Evolutionary conservation across 1,284 basidiomycete genomes (phyloP).

Genomic region (Puccinia coronata): DNA sequence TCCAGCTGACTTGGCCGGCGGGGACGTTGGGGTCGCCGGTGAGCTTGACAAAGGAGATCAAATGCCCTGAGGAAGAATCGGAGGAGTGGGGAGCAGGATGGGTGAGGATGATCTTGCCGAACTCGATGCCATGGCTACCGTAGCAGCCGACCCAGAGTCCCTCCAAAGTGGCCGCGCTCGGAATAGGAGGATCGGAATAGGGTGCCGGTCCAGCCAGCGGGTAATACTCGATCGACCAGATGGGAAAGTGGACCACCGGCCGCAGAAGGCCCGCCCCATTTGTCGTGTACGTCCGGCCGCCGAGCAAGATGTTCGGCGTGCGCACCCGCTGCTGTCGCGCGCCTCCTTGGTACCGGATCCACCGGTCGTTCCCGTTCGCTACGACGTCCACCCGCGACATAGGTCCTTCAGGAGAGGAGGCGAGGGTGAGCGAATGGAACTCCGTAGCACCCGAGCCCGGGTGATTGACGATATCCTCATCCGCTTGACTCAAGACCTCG

Average conservation of each 20-base stretch:
- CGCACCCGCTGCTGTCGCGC: neutral
- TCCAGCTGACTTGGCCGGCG: conserved; percentile 27
- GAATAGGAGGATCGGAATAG: neutral
- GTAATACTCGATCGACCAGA: conserved; percentile 27
- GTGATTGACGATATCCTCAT: neutral
- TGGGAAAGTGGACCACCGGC: conserved; percentile 9
- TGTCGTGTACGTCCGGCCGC: conserved; percentile 5
- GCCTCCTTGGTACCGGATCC: conserved; percentile 22
- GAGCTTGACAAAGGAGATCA: conserved; percentile 33
- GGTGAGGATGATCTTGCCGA: conserved; percentile 1
- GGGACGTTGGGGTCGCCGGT: conserved; percentile 35
- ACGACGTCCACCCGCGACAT: neutral
- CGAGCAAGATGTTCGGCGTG: neutral
- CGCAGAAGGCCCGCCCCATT: conserved; percentile 7
- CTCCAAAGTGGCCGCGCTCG: neutral
- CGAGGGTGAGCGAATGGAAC: conserved; percentile 19
- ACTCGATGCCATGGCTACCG: conserved; percentile 26
- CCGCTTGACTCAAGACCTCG: neutral
- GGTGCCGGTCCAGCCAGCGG: neutral
- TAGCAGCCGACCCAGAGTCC: conserved; percentile 35
- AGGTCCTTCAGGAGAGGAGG: neutral
- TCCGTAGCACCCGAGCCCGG: neutral
- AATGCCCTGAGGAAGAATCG: neutral
- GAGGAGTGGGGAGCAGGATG: no score
- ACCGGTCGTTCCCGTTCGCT: neutral